Percentiles rank a stretch among this genome's conserved stretches.
These are phyloP conservation scores for Candida nitratophila DNA, from an alignment of 805 yeast species.

Conservation along the genomic window DNA sequence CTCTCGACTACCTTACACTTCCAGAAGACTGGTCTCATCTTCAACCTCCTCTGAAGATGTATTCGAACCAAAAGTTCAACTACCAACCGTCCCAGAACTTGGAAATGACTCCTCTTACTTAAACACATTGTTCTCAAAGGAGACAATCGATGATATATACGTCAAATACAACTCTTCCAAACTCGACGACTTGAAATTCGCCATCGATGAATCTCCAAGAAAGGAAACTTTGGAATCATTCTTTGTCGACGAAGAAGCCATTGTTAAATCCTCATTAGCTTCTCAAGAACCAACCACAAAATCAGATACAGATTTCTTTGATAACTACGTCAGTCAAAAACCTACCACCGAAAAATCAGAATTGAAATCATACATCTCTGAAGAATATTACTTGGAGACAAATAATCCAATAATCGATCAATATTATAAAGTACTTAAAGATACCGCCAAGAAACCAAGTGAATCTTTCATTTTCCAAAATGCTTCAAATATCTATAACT, in stretches of 20 bases:
- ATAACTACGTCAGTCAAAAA: neutral
- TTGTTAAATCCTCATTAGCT: no score
- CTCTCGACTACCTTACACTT: constrained; percentile 2
- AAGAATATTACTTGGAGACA: constrained; percentile 12
- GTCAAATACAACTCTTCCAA: constrained; percentile 34
- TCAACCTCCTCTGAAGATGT: no score
- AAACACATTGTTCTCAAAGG: constrained; percentile 29
- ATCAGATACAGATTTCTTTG: neutral
- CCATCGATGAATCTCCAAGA: constrained; percentile 23
- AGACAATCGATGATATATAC: constrained; percentile 47
- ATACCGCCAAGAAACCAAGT: constrained; percentile 38
- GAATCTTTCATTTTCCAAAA: constrained; percentile 36
- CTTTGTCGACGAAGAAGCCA: constrained; percentile 4
- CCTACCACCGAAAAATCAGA: neutral
- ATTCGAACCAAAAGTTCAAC: constrained; percentile 16
- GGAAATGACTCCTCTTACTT: constrained; percentile 5
- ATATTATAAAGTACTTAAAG: constrained; percentile 28
- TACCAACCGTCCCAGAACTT: constrained; percentile 18
- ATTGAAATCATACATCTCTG: neutral
- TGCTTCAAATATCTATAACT: constrained; percentile 41
- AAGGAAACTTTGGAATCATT: constrained; percentile 20
- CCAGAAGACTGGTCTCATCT: no score
- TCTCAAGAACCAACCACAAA: neutral
- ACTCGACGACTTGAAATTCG: constrained; percentile 33
- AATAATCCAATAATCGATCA: constrained; percentile 22